Evolutionary conservation across 805 yeast species (phyloP).

Genomic region (Novakomyces olei): DNA sequence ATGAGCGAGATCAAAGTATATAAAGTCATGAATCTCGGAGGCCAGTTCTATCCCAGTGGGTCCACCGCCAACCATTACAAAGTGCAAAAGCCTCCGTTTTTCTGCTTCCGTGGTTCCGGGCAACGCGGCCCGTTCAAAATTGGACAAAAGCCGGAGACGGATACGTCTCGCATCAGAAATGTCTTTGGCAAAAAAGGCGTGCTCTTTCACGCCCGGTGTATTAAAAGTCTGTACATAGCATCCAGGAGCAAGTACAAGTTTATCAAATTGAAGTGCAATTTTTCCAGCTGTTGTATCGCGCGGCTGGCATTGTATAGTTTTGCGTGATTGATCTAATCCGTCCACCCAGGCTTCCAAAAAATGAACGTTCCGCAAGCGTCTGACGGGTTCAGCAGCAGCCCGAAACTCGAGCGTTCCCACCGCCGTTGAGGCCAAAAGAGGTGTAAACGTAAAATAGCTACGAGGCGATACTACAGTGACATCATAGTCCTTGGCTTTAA

Average conservation of each 20-base stretch:
- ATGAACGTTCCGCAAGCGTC: slow-evolving; percentile 21
- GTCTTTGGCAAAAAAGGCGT: slow-evolving; percentile 38
- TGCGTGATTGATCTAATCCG: slow-evolving; percentile 31
- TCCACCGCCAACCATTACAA: slow-evolving; percentile 54
- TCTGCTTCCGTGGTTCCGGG: slow-evolving; percentile 43
- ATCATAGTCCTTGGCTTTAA: slow-evolving; percentile 34
- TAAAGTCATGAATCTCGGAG: slow-evolving; percentile 42
- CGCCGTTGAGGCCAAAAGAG: slow-evolving; percentile 46
- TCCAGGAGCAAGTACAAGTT: slow-evolving; percentile 44
- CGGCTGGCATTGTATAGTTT: slow-evolving; percentile 30
- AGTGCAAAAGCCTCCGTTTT: slow-evolving; percentile 34
- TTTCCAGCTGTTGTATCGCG: slow-evolving; percentile 16
- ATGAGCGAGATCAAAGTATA: slow-evolving; percentile 38
- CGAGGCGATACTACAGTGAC: slow-evolving; percentile 48
- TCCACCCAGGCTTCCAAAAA: slow-evolving; percentile 40
- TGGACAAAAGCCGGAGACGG: slow-evolving; percentile 29
- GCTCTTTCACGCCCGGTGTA: slow-evolving; percentile 34
- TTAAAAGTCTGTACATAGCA: slow-evolving; percentile 48
- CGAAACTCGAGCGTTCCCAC: slow-evolving; percentile 48
- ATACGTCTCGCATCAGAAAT: slow-evolving; percentile 40
- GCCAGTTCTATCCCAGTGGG: slow-evolving; percentile 59
- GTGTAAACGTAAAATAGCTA: slow-evolving; percentile 47
- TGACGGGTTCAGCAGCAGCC: slow-evolving; percentile 37
- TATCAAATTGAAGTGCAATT: slow-evolving; percentile 46
- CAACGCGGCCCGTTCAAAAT: slow-evolving; percentile 36